Evolutionary conservation across 192 early-diverging fungal genomes (phyloP).

Genomic region (Coemansia reversa): DNA sequence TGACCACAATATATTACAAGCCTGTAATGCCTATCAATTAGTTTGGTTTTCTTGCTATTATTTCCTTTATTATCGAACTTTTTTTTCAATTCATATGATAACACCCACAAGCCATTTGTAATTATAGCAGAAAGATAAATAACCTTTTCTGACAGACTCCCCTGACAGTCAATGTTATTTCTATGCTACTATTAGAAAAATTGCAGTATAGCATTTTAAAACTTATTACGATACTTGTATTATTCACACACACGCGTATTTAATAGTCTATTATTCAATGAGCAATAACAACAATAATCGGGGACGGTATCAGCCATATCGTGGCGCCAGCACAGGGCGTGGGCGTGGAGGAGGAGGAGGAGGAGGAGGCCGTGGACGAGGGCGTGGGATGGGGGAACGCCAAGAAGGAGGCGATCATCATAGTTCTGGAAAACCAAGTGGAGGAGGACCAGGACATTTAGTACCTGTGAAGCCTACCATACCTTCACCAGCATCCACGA

Average conservation of each 20-base stretch:
- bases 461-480: slow-evolving; percentile 28
- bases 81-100: background rate
- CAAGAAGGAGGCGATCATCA: slow-evolving; percentile 1
- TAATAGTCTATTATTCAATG: background rate
- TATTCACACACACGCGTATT: too few species aligned
- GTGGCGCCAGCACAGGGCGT: slow-evolving; percentile 8
- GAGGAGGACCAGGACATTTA: slow-evolving; percentile 2
- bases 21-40: slow-evolving; percentile 19
- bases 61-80: background rate
- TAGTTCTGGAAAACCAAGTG: slow-evolving; percentile 2
- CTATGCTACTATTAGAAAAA: too few species aligned
- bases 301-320: slow-evolving; percentile 20
- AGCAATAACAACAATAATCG: slow-evolving; percentile 16
- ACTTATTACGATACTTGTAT: background rate
- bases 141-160: background rate
- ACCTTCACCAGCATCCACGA: slow-evolving; percentile 22
- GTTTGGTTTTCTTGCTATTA: background rate
- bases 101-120: background rate
- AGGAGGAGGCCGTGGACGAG: slow-evolving; percentile 1
- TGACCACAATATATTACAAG: slow-evolving; percentile 57
- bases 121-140: background rate
- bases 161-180: too few species aligned
- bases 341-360: slow-evolving; percentile 1
- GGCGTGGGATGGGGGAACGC: slow-evolving; percentile 5
- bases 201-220: too few species aligned